These are phyloP conservation scores for Pholiota microspora DNA, from an alignment of 768 basidiomycete genomes.

Conservation along the genomic window DNA sequence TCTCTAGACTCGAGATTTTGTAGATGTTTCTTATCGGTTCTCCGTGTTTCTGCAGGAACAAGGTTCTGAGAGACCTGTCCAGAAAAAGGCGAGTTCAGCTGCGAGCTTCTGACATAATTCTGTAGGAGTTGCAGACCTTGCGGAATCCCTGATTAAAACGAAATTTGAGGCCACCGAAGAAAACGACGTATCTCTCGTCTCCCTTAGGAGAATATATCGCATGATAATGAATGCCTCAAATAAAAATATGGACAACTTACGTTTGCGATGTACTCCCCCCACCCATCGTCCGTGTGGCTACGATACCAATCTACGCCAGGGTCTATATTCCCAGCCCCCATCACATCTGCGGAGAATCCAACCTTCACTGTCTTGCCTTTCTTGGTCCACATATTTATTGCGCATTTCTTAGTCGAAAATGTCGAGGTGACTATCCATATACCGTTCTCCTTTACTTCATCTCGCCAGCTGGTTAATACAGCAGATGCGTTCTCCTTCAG, in stretches of 20 bases:
- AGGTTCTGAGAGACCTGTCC: not conserved
- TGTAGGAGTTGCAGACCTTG: not conserved
- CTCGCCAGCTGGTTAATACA: conserved; percentile 17
- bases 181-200: conserved; percentile 16
- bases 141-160: conserved; percentile 15
- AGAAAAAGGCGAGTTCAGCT: not conserved
- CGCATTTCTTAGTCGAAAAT: conserved; percentile 18
- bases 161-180: conserved; percentile 22
- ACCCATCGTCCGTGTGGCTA: conserved; percentile 20
- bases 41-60: conserved; percentile 2
- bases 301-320: conserved; percentile 21
- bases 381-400: conserved; percentile 22
- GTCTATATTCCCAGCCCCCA: conserved; percentile 15
- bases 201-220: conserved; percentile 8
- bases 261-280: conserved; percentile 18
- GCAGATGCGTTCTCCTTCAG: conserved; percentile 17
- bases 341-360: conserved; percentile 19
- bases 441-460: conserved; percentile 18
- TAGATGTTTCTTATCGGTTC: not conserved
- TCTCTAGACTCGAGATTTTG: not conserved
- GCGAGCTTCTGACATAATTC: no score
- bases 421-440: conserved; percentile 24
- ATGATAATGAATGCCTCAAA: no score
- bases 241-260: conserved; percentile 8
- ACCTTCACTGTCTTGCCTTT: conserved; percentile 16